Base-by-base conservation (phyloP, 192 early-diverging fungal genomes). In the Gamsiella multidivaricata region DNA sequence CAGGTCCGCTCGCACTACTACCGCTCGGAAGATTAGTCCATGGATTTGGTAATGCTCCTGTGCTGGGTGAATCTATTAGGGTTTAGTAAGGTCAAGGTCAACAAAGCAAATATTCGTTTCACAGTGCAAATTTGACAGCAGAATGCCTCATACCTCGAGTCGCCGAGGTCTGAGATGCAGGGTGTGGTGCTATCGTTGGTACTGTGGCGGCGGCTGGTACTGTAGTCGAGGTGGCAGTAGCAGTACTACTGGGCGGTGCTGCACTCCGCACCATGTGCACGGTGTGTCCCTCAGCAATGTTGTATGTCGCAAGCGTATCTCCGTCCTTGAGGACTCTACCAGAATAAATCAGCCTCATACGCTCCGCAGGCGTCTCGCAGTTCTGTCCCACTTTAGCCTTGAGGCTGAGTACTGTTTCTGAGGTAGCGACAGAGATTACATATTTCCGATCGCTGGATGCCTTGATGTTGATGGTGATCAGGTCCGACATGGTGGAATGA, bases 301-400 rank as follows among this genome's bases (percentile, higher is more conserved):
- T 97, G 82, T 95, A 96, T 2, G 71, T 69, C 4, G 71, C 59
- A 22, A 99, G 75, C 4, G 73, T 84, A 28, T 97, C 93, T 9
- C 75, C 81, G 69, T 99, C 96, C 82, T 99, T 99, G 39, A 99
- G 88, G 37, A 99, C 95, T 45, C 89, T 86, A 1, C 97, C 97
- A 15, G 95, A 89, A 72, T 88, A 99, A 64, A 99, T 97, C 50
- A 99, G 87, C 14, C 96, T 86, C 69, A 94, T 96, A 29, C 85
- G 75, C 17, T 85, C 86, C 26, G 83, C 83, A 5, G 92, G 87
- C 5, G 91, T 89, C 33, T 90, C 81, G 22, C 82, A 81, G 51
- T 83, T 42, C 20, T 70, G 69, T 15, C 90, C 86, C 56, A 97
- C 90, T 42, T 87, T 84, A 15, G 83, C 68, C 70, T 98, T 97